These are phyloP conservation scores for Citrus hindsii DNA, from an alignment of 345 rosid species.

Conservation along the genomic window DNA sequence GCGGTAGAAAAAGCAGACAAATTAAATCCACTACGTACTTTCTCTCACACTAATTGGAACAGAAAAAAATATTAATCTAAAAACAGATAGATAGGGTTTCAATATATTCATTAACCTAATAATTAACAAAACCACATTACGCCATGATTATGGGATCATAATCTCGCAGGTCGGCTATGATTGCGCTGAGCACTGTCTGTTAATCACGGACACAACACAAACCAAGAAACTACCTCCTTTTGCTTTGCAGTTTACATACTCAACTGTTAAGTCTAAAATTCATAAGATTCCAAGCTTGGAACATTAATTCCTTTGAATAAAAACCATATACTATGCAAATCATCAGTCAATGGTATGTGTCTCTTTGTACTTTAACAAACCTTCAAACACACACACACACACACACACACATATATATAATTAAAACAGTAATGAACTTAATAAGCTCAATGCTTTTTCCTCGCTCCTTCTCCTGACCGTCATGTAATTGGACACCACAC, in stretches of 20 bases:
- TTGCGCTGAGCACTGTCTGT: conserved; percentile 56
- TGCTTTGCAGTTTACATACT: neutral
- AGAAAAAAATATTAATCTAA: neutral
- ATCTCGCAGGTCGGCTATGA: conserved; percentile 68
- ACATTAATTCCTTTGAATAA: conserved; percentile 35
- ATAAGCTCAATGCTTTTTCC: conserved; percentile 9
- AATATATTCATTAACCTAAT: conserved; percentile 7
- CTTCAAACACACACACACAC: neutral
- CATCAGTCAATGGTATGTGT: conserved; percentile 25
- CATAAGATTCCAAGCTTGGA: conserved; percentile 32
- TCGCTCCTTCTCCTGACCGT: conserved; percentile 5
- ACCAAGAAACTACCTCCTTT: conserved; percentile 27
- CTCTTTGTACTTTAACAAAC: conserved; percentile 28
- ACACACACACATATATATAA: too few species aligned
- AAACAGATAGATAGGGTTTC: neutral
- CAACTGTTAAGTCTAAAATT: neutral
- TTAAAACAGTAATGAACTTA: neutral
- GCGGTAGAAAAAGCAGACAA: conserved; percentile 15
- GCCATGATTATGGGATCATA: conserved; percentile 56
- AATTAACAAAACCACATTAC: conserved; percentile 16
- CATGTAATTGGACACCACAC: conserved; percentile 1
- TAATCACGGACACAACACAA: conserved; percentile 52
- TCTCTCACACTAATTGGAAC: neutral
- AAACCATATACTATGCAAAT: neutral
- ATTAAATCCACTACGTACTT: conserved; percentile 16